phyloP scores from a whole-genome alignment of 78 protist genomes.

The Dictyostelium intermedium region DNA sequence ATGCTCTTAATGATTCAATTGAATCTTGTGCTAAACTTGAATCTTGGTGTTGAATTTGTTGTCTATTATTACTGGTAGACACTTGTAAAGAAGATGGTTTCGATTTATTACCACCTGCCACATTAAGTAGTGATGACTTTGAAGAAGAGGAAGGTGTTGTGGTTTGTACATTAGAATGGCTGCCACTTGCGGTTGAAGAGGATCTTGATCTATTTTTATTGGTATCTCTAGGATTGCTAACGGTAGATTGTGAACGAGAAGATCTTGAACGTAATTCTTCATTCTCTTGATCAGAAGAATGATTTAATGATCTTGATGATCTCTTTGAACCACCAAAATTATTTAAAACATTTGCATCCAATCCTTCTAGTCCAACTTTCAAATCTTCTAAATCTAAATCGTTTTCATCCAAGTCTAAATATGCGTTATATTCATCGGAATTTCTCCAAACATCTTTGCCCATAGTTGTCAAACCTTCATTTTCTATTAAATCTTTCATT shows the following conservation, averaged over 20 bases:
- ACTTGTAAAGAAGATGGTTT: not conserved
- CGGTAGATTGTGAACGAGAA: not conserved
- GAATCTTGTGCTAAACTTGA: slow-evolving; percentile 5
- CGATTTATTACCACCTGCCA: not conserved
- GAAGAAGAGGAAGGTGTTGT: not conserved
- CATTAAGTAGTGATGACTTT: not conserved
- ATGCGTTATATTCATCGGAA: slow-evolving; percentile 70
- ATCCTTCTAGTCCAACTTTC: slow-evolving; percentile 53
- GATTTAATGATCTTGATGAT: slow-evolving; percentile 1
- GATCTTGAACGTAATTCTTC: not conserved
- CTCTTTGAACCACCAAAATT: not conserved
- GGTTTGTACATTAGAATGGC: not conserved
- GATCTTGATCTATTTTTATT: slow-evolving; percentile 7
- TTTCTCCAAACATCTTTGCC: slow-evolving; percentile 27
- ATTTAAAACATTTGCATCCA: slow-evolving; percentile 35
- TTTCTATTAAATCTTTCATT: slow-evolving; percentile 12
- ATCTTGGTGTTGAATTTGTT: not conserved
- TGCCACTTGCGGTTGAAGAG: not conserved
- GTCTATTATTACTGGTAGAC: not conserved
- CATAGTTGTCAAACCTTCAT: slow-evolving; percentile 6
- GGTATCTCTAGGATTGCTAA: not conserved
- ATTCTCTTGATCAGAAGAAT: not conserved
- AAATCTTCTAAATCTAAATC: slow-evolving; percentile 48
- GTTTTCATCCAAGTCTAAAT: slow-evolving; percentile 53
- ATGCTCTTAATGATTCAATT: slow-evolving; percentile 19